Evolutionary conservation across 305 asterid species (phyloP), one percentile per base, ranked within the genome.

Genomic region (Rubia occidens): DNA sequence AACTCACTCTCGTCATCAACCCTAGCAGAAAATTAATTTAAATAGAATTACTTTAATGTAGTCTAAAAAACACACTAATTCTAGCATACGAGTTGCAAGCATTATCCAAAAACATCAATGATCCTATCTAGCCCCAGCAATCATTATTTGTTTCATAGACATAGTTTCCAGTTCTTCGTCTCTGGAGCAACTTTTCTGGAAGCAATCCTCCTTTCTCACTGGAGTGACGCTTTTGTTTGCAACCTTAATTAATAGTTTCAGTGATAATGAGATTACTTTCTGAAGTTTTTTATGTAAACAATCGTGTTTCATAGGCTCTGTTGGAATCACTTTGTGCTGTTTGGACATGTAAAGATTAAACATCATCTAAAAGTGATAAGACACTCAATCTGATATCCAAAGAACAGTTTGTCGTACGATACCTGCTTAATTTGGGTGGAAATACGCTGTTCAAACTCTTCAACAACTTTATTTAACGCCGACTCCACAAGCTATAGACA

Each of bases 401-500:
- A 39, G 40, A 37, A 40, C 3, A 35, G 11, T 39, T 3, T 20
- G 1, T 69, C 42, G 13, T 14, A 44, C 6, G 14, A 54, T 87
- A 91, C 99, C 95, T 62, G 70, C 66, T 85, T 90, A 71, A 71
- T 76, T 81, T 86, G 95, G 80, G 81, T 78, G 60, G 87, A 79
- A 66, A 91, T 72, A 24, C 84, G 96, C 66, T 84, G 85, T 78
- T 91, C 99, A 74, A 94, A 86, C 86, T 89, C 95, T 82, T 87
- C 87, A 72, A 91, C 87, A 63, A 89, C 95, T 81, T 89, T 95
- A 73, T 80, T 88, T 62, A 95, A 71, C n/a, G 91, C 88, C 2
- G 97, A 91, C 75, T 91, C 99, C 49, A 91, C 84, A 72, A 95
- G 94, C 99, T 95, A 87, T 54, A 77, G 67, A 58, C 75, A 73